Conservation (phyloP, 1,284 basidiomycete species). For the Limonomyces culmigenus region DNA sequence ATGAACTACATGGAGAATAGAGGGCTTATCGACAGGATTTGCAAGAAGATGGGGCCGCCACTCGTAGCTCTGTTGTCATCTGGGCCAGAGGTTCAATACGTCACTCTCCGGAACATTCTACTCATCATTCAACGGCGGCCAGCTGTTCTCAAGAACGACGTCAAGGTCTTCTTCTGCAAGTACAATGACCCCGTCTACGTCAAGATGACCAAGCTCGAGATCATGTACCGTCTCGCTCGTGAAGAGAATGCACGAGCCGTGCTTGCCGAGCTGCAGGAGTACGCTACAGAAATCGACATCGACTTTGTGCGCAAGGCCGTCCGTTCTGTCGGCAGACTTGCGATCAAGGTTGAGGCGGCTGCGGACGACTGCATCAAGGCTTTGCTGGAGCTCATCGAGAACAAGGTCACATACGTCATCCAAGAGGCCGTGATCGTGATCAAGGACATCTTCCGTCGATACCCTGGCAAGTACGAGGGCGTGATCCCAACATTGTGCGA, state of each 20-base stretch:
- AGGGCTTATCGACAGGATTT: constrained; percentile 73
- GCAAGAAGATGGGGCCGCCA: constrained; percentile 95
- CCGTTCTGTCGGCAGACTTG: constrained; percentile 87
- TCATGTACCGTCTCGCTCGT: constrained; percentile 90
- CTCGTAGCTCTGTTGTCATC: constrained; percentile 89
- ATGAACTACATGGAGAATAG: constrained; percentile 99
- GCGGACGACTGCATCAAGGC: constrained; percentile 85
- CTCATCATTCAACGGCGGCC: constrained; percentile 93
- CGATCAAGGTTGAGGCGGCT: constrained; percentile 89
- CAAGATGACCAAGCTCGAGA: constrained; percentile 95
- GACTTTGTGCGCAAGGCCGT: constrained; percentile 98
- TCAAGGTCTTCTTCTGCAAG: constrained; percentile 99
- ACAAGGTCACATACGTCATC: constrained; percentile 91
- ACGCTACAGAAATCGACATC: constrained; percentile 91
- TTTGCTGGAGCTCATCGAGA: constrained; percentile 79
- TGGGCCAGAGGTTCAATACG: constrained; percentile 97
- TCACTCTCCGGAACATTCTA: constrained; percentile 91
- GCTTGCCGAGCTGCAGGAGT: constrained; percentile 90
- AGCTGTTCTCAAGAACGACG: constrained; percentile 86
- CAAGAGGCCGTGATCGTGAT: constrained; percentile 97
- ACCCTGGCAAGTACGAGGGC: constrained; percentile 92
- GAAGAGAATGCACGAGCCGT: constrained; percentile 87
- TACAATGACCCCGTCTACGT: constrained; percentile 99
- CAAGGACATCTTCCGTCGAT: constrained; percentile 95
- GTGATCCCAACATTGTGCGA: constrained; percentile 89